Percentiles rank a stretch among this genome's conserved stretches.
Evolutionary conservation across 306 rosid species (phyloP).

Genomic region (Styphnolobium japonicum): DNA sequence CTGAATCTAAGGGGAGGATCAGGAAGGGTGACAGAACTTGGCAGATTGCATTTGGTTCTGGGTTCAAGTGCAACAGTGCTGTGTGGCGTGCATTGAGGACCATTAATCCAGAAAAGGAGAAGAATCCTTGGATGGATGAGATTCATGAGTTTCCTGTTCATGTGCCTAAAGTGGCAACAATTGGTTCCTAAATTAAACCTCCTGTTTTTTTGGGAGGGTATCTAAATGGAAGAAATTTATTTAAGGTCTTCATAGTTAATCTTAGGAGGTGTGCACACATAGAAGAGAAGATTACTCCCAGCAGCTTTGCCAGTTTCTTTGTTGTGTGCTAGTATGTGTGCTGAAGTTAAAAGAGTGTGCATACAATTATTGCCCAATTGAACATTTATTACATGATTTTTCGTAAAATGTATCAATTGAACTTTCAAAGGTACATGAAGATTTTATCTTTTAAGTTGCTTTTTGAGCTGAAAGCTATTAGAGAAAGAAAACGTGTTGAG

Average conservation of each 20-base stretch:
- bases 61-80: conserved; percentile 86
- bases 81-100: conserved; percentile 81
- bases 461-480: neutral
- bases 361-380: conserved; percentile 7
- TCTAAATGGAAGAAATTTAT: neutral
- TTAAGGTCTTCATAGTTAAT: conserved; percentile 9
- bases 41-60: conserved; percentile 93
- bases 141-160: conserved; percentile 71
- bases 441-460: neutral
- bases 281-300: neutral
- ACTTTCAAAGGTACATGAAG: neutral
- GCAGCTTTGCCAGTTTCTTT: conserved; percentile 13
- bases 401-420: conserved; percentile 24
- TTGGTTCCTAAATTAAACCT: conserved; percentile 13
- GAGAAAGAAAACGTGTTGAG: neutral
- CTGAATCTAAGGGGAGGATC: conserved; percentile 79
- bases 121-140: conserved; percentile 88
- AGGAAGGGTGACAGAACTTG: conserved; percentile 69
- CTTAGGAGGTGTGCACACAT: conserved; percentile 22
- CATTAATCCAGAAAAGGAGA: conserved; percentile 64
- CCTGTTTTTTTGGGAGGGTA: neutral
- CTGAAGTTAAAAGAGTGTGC: conserved; percentile 16
- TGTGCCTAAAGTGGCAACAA: conserved; percentile 41
- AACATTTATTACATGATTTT: conserved; percentile 26
- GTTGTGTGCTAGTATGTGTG: conserved; percentile 30